Conservation (phyloP, 352 stramenopile species). For the Globisporangium alternatum region DNA sequence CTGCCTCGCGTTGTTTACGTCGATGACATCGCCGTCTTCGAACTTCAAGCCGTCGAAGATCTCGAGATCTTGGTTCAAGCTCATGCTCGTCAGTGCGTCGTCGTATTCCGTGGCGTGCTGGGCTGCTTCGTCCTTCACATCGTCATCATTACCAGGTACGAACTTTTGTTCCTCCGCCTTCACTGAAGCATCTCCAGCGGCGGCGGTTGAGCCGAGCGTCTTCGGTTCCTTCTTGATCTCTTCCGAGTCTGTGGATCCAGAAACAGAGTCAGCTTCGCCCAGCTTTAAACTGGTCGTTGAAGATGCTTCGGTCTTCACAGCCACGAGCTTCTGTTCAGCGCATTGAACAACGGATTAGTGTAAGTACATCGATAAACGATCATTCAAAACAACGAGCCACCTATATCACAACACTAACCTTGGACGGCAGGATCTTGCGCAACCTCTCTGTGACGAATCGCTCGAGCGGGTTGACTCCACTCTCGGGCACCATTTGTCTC, state of each 20-base stretch:
- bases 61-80: conserved; percentile 73
- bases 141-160: conserved; percentile 2
- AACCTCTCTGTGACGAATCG: conserved; percentile 41
- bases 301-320: background rate
- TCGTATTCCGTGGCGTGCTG: conserved; percentile 36
- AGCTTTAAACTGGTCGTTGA: conserved; percentile 7
- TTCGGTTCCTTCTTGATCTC: conserved; percentile 31
- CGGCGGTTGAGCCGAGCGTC: background rate
- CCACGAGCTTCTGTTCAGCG: conserved; percentile 8
- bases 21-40: conserved; percentile 79
- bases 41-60: conserved; percentile 88
- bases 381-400: no score
- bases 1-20: conserved; percentile 43
- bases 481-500: conserved; percentile 28
- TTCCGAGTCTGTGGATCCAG: conserved; percentile 32
- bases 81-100: conserved; percentile 67
- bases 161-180: background rate
- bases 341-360: background rate
- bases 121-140: conserved; percentile 5
- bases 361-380: background rate
- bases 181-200: background rate
- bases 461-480: conserved; percentile 31
- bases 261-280: conserved; percentile 17
- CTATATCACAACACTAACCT: conserved; percentile 22
- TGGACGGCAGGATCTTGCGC: conserved; percentile 38